Evolutionary conservation across 2,329 filamentous ascomycete species (phyloP), one percentile per base, ranked within the genome.

Genomic region (Pyrenophora seminiperda): DNA sequence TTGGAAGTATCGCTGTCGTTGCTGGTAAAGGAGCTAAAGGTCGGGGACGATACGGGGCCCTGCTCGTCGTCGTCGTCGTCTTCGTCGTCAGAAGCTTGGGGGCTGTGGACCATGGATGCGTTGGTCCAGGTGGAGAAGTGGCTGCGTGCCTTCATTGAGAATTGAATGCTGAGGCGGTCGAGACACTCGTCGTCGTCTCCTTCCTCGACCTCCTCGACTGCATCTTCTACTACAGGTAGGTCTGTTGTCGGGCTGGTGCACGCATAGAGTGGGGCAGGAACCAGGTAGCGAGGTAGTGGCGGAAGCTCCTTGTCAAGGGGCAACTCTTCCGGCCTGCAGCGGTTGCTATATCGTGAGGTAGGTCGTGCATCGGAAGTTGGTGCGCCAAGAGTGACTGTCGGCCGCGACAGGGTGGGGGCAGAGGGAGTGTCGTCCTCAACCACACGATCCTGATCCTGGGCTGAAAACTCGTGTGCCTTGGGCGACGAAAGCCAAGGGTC

Each of bases 81-180:
- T 7, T 50, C 41, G 14, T 19, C 29, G n/a, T 72, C 66, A 7
- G 60, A 63, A 7, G 52, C 59, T 1, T 56, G 56, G 10, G 52
- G 61, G 46, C 59, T 68, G 49, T 59, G 65, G 19, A 55, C 52
- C 10, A 54, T 53, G 4, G 66, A 70, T 18, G 63, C 62, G 41
- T 58, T 56, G 53, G 65, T 71, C 67, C 67, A 72, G 1, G 59
- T 63, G 2, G 68, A 72, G 55, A 71, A 71, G 44, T 71, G 67
- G 18, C 67, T 69, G 17, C 54, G 62, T 17, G 55, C 54, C 18
- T 66, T 62, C n/a, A 56, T 42, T 15, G 52, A 40, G 4, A 60
- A 53, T 10, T 58, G 46, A 15, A 47, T 19, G 14, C 50, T 53
- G 13, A 51, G 13, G 20, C 60, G 46, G 10, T 58, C 47, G 10